Conservation (phyloP, 208 protist genomes). For the Acanthamoeba royreba region DNA sequence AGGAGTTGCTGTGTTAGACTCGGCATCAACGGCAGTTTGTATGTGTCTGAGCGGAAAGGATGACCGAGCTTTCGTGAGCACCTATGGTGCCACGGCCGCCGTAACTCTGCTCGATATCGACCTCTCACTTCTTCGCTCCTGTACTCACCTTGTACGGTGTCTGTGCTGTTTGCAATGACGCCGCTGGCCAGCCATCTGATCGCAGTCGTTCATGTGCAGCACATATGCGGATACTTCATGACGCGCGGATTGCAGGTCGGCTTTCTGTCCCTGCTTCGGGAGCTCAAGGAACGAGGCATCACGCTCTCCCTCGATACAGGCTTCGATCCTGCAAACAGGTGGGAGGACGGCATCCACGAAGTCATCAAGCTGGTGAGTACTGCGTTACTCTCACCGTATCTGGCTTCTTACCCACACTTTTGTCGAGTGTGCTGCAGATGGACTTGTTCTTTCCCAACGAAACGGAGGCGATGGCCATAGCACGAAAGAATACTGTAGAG, state of each 20-base stretch:
- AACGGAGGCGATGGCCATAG: background rate
- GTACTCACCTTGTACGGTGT: background rate
- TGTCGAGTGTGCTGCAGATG: background rate
- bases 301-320: background rate
- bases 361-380: background rate
- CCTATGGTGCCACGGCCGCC: background rate
- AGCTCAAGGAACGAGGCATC: background rate
- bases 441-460: background rate
- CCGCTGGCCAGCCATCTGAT: background rate
- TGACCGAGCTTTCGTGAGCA: background rate
- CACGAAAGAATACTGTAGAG: background rate
- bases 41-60: background rate
- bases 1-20: background rate
- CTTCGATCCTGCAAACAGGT: background rate
- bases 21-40: background rate
- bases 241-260: background rate
- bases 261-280: background rate
- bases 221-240: background rate
- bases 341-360: background rate
- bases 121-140: background rate
- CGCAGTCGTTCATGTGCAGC: background rate
- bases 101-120: background rate
- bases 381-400: background rate
- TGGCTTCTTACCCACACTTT: background rate
- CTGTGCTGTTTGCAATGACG: background rate